Evolutionary conservation across 2,329 filamentous ascomycete genomes (phyloP), one percentile per base, ranked within the genome.

Genomic region (Colletotrichum cereale): DNA sequence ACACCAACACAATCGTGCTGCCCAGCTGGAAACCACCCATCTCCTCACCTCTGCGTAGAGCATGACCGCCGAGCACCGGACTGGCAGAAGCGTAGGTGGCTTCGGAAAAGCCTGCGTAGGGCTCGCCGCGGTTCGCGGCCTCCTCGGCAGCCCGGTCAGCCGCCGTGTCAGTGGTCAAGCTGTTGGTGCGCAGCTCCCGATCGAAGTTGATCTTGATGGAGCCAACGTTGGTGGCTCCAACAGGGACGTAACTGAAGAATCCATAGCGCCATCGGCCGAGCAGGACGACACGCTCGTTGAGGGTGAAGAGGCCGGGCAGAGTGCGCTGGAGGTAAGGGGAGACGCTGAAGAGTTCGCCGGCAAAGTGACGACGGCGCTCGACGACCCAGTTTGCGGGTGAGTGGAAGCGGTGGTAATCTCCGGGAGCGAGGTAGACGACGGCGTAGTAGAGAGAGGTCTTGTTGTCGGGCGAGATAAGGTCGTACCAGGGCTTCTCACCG

Each of bases 341-440:
- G 5, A 99, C 96, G 65, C 92, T 96, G 86, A 93, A 99, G 11
- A 99, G 87, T 82, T 99, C 97, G 69, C 96, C 96, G 0, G 96
- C 95, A 79, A 99, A 99, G 84, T 99, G 96, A n/a, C 96, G 93
- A 53, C 97, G 91, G 75, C 91, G 91, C 82, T 98, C 93, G 42
- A 96, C 96, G 21, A 99, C 95, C 96, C 96, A 99, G 76, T 94
- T 93, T 2, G 94, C 92, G 0, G 96, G 96, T 1, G 94, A 97
- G 84, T 99, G 97, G 86, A 98, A 99, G 74, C 96, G 93, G 84
- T 99, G 96, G 84, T 99, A 99, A 84, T 99, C 97, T 61, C 96
- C 96, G 0, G 96, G 96, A 0, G 97, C 96, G 53, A 99, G 90
- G 83, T 99, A 99, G 78, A 99, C 91, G 74, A 99, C 97, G 73